Evolutionary conservation across 768 basidiomycete species (phyloP).

Genomic region (Pulveroboletus sp.): DNA sequence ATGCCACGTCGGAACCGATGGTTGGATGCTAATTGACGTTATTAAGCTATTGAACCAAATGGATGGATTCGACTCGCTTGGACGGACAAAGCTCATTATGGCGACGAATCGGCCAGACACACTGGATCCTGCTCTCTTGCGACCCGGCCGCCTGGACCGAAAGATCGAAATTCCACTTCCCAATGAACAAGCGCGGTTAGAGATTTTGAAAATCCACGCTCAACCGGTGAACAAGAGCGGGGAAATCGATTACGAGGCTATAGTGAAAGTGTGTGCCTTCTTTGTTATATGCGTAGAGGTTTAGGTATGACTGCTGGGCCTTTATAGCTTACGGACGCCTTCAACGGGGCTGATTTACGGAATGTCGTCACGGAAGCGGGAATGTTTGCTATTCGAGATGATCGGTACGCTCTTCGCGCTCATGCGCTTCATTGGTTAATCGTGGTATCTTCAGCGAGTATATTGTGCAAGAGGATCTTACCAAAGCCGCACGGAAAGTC

Average conservation of each 20-base stretch:
- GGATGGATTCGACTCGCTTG: constrained; percentile 98
- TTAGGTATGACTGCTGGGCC: not conserved
- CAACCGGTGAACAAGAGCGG: constrained; percentile 91
- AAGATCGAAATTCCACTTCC: constrained; percentile 98
- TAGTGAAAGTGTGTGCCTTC: constrained; percentile 73
- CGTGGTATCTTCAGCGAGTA: constrained; percentile 57
- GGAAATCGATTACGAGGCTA: constrained; percentile 96
- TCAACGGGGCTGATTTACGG: constrained; percentile 95
- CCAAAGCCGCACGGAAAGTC: constrained; percentile 94
- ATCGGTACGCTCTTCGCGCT: constrained; percentile 51
- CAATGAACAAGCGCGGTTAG: constrained; percentile 92
- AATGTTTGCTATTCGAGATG: constrained; percentile 98
- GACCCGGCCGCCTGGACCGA: constrained; percentile 92
- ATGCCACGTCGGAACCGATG: constrained; percentile 9
- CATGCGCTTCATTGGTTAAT: constrained; percentile 1
- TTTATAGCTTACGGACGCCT: constrained; percentile 74
- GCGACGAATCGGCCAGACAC: constrained; percentile 99
- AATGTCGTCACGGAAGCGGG: constrained; percentile 96
- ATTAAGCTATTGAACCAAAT: constrained; percentile 91
- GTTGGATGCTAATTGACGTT: not conserved
- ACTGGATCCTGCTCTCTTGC: constrained; percentile 91
- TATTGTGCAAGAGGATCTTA: constrained; percentile 89
- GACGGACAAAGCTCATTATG: constrained; percentile 96
- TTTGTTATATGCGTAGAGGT: not conserved
- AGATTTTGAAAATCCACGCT: constrained; percentile 97